Base-by-base conservation (phyloP, 257 asterid species). In the Scutellaria barbata region DNA sequence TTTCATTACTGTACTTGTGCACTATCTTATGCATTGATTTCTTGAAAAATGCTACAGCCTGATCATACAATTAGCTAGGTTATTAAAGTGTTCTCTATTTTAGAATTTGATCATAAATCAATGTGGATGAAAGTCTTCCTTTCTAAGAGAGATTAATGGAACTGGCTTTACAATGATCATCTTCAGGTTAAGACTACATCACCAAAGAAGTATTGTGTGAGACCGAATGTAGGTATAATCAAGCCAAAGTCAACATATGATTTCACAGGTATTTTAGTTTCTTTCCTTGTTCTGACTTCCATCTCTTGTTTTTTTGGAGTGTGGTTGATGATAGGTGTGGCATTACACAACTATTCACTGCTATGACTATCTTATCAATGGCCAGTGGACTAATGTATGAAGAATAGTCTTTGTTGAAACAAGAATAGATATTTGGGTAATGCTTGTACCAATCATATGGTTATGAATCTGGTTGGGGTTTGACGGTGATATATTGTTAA, bases 111-210 rank as follows among this genome's bases (percentile, higher is more conserved):
- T n/a, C n/a, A n/a, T n/a, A n/a, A 13, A 65, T 53, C 12, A 50
- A 65, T 52, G 41, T 10, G 55, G 63, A 47, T 57, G 8, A 7
- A 33, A 11, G 16, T 55, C 14, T 56, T 63, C 60, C 50, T 54
- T 46, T 53, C 17, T 66, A 57, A 52, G 58, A 74, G 73, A 69
- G 5, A 52, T n/a, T 14, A n/a, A 5, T 62, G 58, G 16, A 41
- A 71, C 59, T 45, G 58, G 50, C 12, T 45, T 56, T 51, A 63
- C 33, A 61, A 35, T 71, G 43, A 61, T 17, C n/a, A 58, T 79
- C 56, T 83, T 75, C 87, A 92, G 98, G 96, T 92, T 56, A 92
- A 90, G 81, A 92, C 98, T 55, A 92, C 98, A 63, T 90, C 98
- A 11, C 98, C 96, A 16, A 92, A 85, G 88, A 92, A 85, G 81